Base-by-base conservation (phyloP, 208 protist species). In the Trypanosoma melophagium region DNA sequence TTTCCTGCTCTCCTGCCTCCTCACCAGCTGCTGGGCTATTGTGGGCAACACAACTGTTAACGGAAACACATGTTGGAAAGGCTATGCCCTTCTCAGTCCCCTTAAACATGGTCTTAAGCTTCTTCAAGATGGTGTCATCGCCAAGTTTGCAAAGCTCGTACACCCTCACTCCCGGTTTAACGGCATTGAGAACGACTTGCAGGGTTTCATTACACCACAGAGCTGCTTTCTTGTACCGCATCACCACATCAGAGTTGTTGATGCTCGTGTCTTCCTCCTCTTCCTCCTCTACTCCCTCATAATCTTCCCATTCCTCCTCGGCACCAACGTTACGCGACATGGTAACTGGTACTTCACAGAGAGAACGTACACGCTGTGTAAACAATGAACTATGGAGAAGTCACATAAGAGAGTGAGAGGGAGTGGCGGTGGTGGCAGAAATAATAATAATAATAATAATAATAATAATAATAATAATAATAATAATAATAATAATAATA, bases 11-110 rank as follows among this genome's bases (percentile, higher is more conserved):
- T 9, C 66, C 80, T 60, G 67, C 69, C 21, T 84, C 85, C 38
- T 99, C 96, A 35, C 64, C 85, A 53, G 70, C 61, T 13, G 96
- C 85, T 24, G 99, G 99, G 52, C 97, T 98, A 81, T 96, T 99
- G 86, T 99, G 98, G 63, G 98, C 98, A 55, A 98, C 96, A 77
- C 86, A 94, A 81, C 98, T 93, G 86, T 99, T 99, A 21, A 99
- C 85, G 22, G 96, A 98, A 60, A 99, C 83, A 82, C 97, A 99
- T 3, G 98, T 99, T 51, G 99, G 99, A 89, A 99, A 99, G 49
- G 98, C 98, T 55, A 99, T 88, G 59, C 98, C 98, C 80, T 99
- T 99, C 69, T 98, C 94, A 8, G 97, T 85, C 17, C 90, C 87
- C 69, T 90, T 94, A 83, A 94, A 97, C 89, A 97, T 94, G n/a